These are phyloP conservation scores for Macadamia tetraphylla DNA, from an alignment of 164 flowering plant species.

Conservation along the genomic window DNA sequence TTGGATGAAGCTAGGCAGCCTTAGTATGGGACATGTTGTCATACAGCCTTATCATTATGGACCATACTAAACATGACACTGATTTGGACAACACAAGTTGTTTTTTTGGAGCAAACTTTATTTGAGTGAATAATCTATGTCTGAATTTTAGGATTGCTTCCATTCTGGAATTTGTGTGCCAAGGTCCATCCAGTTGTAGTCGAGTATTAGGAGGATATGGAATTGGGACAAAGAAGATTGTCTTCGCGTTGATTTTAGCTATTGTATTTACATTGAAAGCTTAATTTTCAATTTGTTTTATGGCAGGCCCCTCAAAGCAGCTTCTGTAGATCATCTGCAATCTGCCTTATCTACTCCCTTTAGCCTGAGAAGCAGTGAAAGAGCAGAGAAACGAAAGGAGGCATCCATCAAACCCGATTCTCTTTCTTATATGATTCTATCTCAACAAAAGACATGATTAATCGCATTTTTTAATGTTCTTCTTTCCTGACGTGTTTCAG, in stretches of 20 bases:
- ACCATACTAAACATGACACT: not conserved
- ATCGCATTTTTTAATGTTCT: not conserved
- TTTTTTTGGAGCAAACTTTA: not conserved
- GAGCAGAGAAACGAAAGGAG: slow-evolving; percentile 50
- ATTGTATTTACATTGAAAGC: not conserved
- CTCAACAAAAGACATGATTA: not conserved
- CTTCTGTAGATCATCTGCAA: slow-evolving; percentile 20
- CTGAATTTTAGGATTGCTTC: not conserved
- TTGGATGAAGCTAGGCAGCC: not conserved
- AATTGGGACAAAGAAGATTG: not conserved
- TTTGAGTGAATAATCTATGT: no score
- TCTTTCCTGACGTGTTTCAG: slow-evolving; percentile 4
- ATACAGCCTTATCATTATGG: not conserved
- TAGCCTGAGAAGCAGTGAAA: slow-evolving; percentile 38
- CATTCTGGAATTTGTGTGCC: not conserved
- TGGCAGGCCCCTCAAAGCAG: slow-evolving; percentile 33
- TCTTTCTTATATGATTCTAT: not conserved
- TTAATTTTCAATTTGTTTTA: slow-evolving; percentile 14
- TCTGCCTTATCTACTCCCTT: slow-evolving; percentile 24
- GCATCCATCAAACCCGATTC: slow-evolving; percentile 20
- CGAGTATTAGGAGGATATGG: not conserved
- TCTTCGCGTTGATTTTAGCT: not conserved
- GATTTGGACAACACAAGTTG: not conserved
- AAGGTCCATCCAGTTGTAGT: not conserved
- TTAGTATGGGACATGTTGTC: not conserved